Base-by-base conservation (phyloP, 179 eudicot genomes). In the Camellia oleifera region DNA sequence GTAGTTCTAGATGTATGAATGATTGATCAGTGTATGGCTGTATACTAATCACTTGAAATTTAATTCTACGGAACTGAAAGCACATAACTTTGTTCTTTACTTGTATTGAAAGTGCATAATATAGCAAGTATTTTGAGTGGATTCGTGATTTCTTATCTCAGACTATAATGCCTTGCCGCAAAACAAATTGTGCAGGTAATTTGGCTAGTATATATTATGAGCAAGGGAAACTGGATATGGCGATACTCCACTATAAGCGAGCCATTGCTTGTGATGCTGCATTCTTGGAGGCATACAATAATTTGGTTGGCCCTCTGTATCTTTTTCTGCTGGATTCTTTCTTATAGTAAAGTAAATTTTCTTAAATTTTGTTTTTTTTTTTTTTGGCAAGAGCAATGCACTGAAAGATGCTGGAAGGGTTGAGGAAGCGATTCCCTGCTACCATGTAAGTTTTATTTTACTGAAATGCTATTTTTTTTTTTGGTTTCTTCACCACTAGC, bases 261-360 rank as follows among this genome's bases (percentile, higher is more conserved):
- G 98, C 99, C 52, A 91, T 97, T 78, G 73, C 94, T 79, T 88
- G 85, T 85, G 99, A 97, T 87, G 79, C 92, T 83, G 92, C 91
- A 77, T 97, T 88, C 83, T 79, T 97, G 88, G 99, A 97, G 85
- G 99, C 98, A 65, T 97, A 94, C 83, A 97, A 93, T 84, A 94
- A 93, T 84, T 81, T 97, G 98, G 99, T 97, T 68, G 52, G 88
- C 70, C 54, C 66, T 80, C 45, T 52, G 18, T 32, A 17, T 52
- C 79, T 71, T 45, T 73, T 65, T 18, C 53, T 46, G 23, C 4
- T 53, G 7, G 17, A 60, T 32, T n/a, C 50, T 75, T 77, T 10
- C 23, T 42, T 18, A 60, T 9, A 44, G 5, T 74, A 69, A 26
- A 26, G 61, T 52, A 20, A 20, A 53, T 20, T 75, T 74, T 48